Conservation (phyloP, 2,329 filamentous ascomycete species). For the Ophiostoma himal-ulmi region DNA sequence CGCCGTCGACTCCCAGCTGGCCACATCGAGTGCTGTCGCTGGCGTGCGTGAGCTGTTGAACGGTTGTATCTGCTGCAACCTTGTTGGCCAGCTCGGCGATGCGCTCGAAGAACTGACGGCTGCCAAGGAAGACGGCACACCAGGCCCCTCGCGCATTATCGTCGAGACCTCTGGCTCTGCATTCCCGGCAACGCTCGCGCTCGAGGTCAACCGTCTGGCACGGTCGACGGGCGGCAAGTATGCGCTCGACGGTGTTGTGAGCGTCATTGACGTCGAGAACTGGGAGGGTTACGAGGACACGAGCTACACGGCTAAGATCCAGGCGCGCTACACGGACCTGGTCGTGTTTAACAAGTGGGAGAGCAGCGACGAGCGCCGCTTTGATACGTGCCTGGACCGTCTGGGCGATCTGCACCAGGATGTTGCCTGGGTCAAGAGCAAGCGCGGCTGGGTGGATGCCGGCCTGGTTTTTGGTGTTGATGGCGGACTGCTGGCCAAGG, state of each 20-base stretch:
- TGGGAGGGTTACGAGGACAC: slow-evolving; percentile 91
- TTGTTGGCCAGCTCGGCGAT: slow-evolving; percentile 81
- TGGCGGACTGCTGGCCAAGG: slow-evolving; percentile 52
- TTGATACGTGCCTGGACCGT: slow-evolving; percentile 72
- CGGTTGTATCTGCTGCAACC: slow-evolving; percentile 97
- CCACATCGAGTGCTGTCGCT: slow-evolving; percentile 72
- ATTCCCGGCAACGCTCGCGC: slow-evolving; percentile 80
- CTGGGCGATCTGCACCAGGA: slow-evolving; percentile 77
- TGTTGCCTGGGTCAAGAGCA: slow-evolving; percentile 77
- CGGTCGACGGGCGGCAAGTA: slow-evolving; percentile 63
- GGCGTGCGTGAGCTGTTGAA: slow-evolving; percentile 91
- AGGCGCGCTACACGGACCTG: slow-evolving; percentile 84
- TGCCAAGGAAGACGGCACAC: slow-evolving; percentile 28
- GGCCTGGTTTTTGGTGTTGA: slow-evolving; percentile 84
- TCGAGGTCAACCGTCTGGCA: slow-evolving; percentile 78
- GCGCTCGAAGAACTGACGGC: slow-evolving; percentile 69
- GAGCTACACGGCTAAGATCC: slow-evolving; percentile 78
- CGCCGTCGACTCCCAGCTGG: slow-evolving; percentile 87
- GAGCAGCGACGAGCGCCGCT: slow-evolving; percentile 60
- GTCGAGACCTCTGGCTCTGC: slow-evolving; percentile 89
- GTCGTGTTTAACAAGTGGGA: slow-evolving; percentile 96
- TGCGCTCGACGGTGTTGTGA: slow-evolving; percentile 78
- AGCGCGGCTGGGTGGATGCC: slow-evolving; percentile 70
- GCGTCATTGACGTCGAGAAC: slow-evolving; percentile 90
- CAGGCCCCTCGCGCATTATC: slow-evolving; percentile 72